These are phyloP conservation scores for Hortiboletus campestris DNA, from an alignment of 768 basidiomycete genomes.

Conservation along the genomic window DNA sequence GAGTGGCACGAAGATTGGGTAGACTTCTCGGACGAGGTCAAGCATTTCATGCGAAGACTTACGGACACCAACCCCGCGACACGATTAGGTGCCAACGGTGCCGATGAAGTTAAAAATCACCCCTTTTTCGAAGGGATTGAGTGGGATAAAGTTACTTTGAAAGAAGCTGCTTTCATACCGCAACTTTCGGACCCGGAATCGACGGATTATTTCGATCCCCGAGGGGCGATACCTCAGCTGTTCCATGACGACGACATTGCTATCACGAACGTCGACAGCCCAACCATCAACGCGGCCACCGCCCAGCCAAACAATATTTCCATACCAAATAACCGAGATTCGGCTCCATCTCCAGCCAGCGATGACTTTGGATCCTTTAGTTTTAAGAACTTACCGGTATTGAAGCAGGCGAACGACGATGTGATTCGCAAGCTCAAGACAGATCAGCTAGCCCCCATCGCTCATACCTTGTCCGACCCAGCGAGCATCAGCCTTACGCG, in stretches of 20 bases:
- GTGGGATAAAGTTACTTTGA: conserved; percentile 87
- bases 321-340: conserved; percentile 39
- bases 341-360: conserved; percentile 53
- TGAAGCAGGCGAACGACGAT: conserved; percentile 99
- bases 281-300: conserved; percentile 25
- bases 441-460: conserved; percentile 79
- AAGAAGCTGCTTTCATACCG: conserved; percentile 93
- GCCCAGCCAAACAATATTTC: conserved; percentile 16
- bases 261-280: conserved; percentile 51
- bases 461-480: conserved; percentile 71
- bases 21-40: conserved; percentile 80
- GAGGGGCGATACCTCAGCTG: conserved; percentile 85
- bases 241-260: conserved; percentile 88
- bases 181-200: conserved; percentile 94
- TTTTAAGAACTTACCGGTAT: conserved; percentile 93
- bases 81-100: conserved; percentile 83
- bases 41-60: conserved; percentile 86
- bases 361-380: conserved; percentile 98
- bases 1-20: conserved; percentile 97
- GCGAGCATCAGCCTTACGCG: conserved; percentile 50
- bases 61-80: conserved; percentile 75
- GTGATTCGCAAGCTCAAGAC: conserved; percentile 94
- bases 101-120: conserved; percentile 90
- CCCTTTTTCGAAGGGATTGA: conserved; percentile 89
- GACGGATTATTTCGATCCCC: conserved; percentile 98